Evolutionary conservation across 768 basidiomycete genomes (phyloP).

Genomic region (Punctularia strigosozonata): DNA sequence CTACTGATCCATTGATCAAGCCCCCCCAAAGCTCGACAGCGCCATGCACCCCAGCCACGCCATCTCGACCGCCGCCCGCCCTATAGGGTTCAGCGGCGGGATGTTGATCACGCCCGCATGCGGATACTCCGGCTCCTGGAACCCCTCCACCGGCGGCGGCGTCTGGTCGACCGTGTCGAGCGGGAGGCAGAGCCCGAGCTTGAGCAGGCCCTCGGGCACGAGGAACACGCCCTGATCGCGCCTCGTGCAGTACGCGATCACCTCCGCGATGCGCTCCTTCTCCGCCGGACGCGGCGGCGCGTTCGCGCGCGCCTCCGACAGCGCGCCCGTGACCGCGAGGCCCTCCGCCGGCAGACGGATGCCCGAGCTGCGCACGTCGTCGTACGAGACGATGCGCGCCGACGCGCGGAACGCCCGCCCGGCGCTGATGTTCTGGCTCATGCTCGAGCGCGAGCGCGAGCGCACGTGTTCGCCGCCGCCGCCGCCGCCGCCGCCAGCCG

Average conservation of each 20-base stretch:
- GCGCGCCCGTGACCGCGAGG: conserved; percentile 49
- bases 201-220: conserved; percentile 64
- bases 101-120: conserved; percentile 31
- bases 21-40: conserved; percentile 27
- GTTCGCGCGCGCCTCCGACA: conserved; percentile 26
- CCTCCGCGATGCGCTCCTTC: conserved; percentile 26
- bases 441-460: conserved; percentile 16
- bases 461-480: conserved; percentile 13
- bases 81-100: conserved; percentile 33
- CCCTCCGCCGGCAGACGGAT: conserved; percentile 66
- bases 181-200: conserved; percentile 51
- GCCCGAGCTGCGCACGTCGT: conserved; percentile 62
- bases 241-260: conserved; percentile 51
- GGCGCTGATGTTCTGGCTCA: conserved; percentile 32
- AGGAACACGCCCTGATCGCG: conserved; percentile 67
- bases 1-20: not conserved
- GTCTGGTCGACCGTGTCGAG: conserved; percentile 8
- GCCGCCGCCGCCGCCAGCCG: conserved; percentile 7
- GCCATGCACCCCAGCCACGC: conserved; percentile 44
- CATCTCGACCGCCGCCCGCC: conserved; percentile 39
- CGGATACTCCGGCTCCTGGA: conserved; percentile 26
- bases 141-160: conserved; percentile 7
- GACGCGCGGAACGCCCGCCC: conserved; percentile 61
- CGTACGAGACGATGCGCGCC: conserved; percentile 61
- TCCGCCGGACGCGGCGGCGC: conserved; percentile 25